Conservation (phyloP, 139 green algal genomes). For the Coccomyxa sp. region DNA sequence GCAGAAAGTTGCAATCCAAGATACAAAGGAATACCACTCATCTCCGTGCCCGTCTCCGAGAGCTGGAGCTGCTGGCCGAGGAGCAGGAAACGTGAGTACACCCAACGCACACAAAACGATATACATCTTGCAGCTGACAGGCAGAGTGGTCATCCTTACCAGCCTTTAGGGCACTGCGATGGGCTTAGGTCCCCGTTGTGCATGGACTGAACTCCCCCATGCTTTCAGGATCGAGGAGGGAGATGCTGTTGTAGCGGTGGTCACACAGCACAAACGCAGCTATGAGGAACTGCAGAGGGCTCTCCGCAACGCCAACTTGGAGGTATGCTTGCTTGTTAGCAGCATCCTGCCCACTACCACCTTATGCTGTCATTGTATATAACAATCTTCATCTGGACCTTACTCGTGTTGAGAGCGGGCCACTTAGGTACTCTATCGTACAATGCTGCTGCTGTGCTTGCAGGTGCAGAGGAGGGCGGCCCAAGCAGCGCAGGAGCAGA, state of each 20-base stretch:
- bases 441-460: not conserved
- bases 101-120: not conserved
- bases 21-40: not conserved
- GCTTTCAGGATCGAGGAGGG: constrained; percentile 51
- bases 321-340: not conserved
- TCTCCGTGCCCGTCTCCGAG: constrained; percentile 38
- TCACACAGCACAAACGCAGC: constrained; percentile 46
- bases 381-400: not conserved
- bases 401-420: not conserved
- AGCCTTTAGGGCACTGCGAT: too few relatives aligned
- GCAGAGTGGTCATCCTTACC: too few relatives aligned
- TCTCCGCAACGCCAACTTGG: constrained; percentile 1
- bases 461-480: constrained; percentile 6
- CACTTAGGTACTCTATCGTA: not conserved
- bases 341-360: not conserved
- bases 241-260: constrained; percentile 24
- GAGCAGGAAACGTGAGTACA: constrained; percentile 71
- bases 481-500: constrained; percentile 8
- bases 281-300: constrained; percentile 32
- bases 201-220: too few relatives aligned
- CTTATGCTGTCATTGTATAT: not conserved
- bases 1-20: not conserved
- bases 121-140: not conserved
- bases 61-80: constrained; percentile 67
- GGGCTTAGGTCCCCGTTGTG: too few relatives aligned